Conservation (phyloP, 306 rosid species). For the Corylus avellana region DNA sequence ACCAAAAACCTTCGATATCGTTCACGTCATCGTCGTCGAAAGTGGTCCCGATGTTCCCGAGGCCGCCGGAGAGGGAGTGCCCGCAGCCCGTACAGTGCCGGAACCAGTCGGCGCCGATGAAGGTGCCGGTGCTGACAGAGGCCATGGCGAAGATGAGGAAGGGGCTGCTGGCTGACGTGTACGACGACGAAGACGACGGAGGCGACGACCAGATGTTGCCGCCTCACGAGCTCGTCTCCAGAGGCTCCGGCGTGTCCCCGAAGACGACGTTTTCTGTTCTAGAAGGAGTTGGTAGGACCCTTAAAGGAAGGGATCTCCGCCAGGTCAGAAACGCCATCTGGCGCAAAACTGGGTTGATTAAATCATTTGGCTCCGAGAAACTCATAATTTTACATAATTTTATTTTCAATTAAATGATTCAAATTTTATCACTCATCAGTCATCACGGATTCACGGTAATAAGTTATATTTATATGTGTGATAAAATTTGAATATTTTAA, state of each 20-base stretch:
- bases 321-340: constrained; percentile 83
- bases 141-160: constrained; percentile 33
- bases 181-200: constrained; percentile 36
- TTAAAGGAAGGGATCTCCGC: constrained; percentile 89
- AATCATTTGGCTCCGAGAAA: neutral
- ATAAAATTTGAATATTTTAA: too few species aligned
- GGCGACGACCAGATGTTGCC: constrained; percentile 63
- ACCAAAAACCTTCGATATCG: constrained; percentile 41
- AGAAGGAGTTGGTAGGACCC: constrained; percentile 90
- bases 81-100: constrained; percentile 37
- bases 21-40: constrained; percentile 37
- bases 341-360: constrained; percentile 81
- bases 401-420: too few species aligned
- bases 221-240: constrained; percentile 76
- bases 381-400: too few species aligned
- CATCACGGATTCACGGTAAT: too few species aligned
- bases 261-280: constrained; percentile 74
- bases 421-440: too few species aligned
- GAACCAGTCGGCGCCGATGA: constrained; percentile 69
- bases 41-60: constrained; percentile 57
- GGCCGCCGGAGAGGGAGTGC: constrained; percentile 42
- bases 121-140: constrained; percentile 58
- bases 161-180: constrained; percentile 26
- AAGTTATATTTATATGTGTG: too few species aligned
- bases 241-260: constrained; percentile 70